Base-by-base conservation (phyloP, 345 rosid species). In the Bruguiera sexangula region DNA sequence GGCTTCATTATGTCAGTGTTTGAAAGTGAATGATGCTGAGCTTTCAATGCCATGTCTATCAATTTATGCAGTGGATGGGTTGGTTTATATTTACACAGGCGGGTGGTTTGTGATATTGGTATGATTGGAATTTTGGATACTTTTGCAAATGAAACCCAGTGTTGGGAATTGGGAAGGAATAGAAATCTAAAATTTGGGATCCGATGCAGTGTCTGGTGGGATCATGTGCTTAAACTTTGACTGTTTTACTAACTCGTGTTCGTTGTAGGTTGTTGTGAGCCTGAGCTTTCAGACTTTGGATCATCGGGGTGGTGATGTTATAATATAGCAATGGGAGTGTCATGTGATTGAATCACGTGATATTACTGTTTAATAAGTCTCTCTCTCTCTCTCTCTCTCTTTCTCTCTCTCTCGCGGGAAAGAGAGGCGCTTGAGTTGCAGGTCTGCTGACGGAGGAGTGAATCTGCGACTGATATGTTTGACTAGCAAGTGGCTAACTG, bases 311-410 rank as follows among this genome's bases (percentile, higher is more conserved):
- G 18, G 50, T 43, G 18, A 3, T 43, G 0, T 43, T 43, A 43
- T 43, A 43, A 15, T 43, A 13, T 43, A 13, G 13, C 3, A 43
- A 43, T 13, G 50, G 3, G 16, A 9, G 19, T 13, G 16, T 79
- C 86, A 84, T 82, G 88, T 86, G 88, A 77, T 15, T 56, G 16
- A 55, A 73, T 70, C 88, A 82, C 83, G 82, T 82, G 86, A 75
- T 69, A 22, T 59, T 61, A 26, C 46, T 62, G 63, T 65, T 46
- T 32, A 60, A 24, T 24, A 34, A 7, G 9, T 34, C 10, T 8
- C 37, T 34, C 37, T 34, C 37, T 6, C 37, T 34, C 37, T 34
- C 37, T 34, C 10, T 8, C 37, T 34, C 37, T 34, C 37, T 6
- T 6, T 34, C 37, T 34, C 36, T 30, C 31, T 30, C 6, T 6